Percentiles rank a stretch among this genome's conserved stretches.
Evolutionary conservation across 306 rosid species (phyloP).

Genomic region (Cajanus cajan): DNA sequence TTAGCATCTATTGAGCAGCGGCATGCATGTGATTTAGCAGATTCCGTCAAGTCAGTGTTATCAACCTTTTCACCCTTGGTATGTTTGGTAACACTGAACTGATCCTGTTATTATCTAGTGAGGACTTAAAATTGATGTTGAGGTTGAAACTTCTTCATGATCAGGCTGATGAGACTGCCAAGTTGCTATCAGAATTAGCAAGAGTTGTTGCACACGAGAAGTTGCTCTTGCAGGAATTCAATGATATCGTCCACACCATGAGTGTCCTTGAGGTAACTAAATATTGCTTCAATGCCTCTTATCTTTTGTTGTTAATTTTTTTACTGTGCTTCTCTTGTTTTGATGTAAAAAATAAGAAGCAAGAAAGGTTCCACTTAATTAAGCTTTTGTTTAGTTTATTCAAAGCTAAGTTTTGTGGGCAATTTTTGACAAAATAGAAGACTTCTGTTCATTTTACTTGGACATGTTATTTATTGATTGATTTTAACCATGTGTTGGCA

Average conservation of each 20-base stretch:
- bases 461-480: not conserved
- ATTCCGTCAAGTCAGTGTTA: conserved; percentile 42
- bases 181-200: conserved; percentile 57
- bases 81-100: conserved; percentile 5
- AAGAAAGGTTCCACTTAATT: not conserved
- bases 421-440: not conserved
- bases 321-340: not conserved
- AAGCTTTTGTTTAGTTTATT: not conserved
- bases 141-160: not conserved
- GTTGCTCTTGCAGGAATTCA: conserved; percentile 55
- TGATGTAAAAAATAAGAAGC: not conserved
- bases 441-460: not conserved
- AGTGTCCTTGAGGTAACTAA: conserved; percentile 54
- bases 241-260: conserved; percentile 43
- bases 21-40: conserved; percentile 49
- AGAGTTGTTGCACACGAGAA: conserved; percentile 60
- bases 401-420: not conserved
- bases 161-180: conserved; percentile 52
- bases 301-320: not conserved
- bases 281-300: not conserved
- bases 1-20: conserved; percentile 26
- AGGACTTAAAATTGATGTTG: not conserved
- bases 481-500: conserved; percentile 9
- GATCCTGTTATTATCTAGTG: not conserved
- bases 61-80: conserved; percentile 44